Conservation (phyloP, 208 protist genomes). For the Trypanosoma congolense region DNA sequence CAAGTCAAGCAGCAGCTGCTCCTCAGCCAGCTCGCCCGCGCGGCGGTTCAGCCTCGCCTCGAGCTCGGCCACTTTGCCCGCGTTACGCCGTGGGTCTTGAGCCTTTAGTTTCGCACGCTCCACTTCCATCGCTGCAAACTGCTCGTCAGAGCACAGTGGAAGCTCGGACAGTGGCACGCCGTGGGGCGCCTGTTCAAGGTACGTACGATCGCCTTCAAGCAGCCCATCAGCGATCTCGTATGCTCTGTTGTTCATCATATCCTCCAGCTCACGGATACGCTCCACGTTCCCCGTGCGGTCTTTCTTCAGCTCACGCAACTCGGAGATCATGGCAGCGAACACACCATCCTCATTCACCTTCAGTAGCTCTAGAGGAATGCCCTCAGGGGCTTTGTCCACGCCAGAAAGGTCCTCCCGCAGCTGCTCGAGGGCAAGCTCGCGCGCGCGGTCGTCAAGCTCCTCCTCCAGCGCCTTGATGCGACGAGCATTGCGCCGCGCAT, state of each 20-base stretch:
- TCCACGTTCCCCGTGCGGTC: constrained; percentile 20
- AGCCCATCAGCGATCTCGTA: constrained; percentile 54
- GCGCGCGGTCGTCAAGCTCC: constrained; percentile 65
- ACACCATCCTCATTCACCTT: constrained; percentile 52
- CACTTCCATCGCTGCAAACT: constrained; percentile 42
- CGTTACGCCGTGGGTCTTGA: constrained; percentile 36
- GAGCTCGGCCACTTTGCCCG: constrained; percentile 26
- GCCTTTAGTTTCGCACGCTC: constrained; percentile 45
- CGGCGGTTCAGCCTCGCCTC: constrained; percentile 60
- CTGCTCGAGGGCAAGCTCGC: constrained; percentile 55
- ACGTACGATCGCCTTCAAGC: constrained; percentile 64
- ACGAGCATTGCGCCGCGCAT: constrained; percentile 39
- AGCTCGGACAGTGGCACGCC: constrained; percentile 38
- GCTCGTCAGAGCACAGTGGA: constrained; percentile 35
- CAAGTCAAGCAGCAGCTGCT: constrained; percentile 39
- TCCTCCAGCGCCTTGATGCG: constrained; percentile 57
- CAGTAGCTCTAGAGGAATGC: constrained; percentile 45
- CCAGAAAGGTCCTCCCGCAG: constrained; percentile 39
- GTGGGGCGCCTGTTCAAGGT: constrained; percentile 32
- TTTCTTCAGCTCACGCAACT: constrained; percentile 70
- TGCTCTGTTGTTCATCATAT: constrained; percentile 74
- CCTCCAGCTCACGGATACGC: constrained; percentile 36
- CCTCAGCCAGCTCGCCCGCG: constrained; percentile 46
- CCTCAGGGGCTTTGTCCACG: constrained; percentile 54
- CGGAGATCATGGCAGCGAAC: constrained; percentile 55